Percentiles rank a stretch among this genome's conserved stretches.
These are phyloP conservation scores for Tetrahymena borealis DNA, from an alignment of 73 alveolate genomes.

Conservation along the genomic window DNA sequence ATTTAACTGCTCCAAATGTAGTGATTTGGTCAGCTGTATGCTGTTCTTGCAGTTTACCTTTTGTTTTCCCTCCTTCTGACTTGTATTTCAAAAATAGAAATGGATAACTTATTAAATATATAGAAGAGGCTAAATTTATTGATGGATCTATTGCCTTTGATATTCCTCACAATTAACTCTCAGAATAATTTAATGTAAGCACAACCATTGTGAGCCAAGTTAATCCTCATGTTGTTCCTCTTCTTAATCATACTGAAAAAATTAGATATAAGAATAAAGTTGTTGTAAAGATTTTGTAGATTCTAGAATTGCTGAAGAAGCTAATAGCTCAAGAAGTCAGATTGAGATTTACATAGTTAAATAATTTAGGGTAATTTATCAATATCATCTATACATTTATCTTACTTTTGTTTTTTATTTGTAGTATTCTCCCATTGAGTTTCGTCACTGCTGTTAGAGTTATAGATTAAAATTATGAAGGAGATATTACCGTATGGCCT, in stretches of 20 bases:
- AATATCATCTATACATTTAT: too few species aligned
- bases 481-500: conserved; percentile 67
- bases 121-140: conserved; percentile 33
- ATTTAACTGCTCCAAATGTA: conserved; percentile 69
- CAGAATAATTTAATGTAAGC: conserved; percentile 64
- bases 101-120: conserved; percentile 50
- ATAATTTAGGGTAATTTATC: neutral
- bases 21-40: conserved; percentile 62
- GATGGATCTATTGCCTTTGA: conserved; percentile 70
- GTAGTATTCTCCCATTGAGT: neutral
- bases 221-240: conserved; percentile 65
- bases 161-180: conserved; percentile 60
- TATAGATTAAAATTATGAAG: conserved; percentile 45
- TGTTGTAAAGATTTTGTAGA: neutral
- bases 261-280: conserved; percentile 3
- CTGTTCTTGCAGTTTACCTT: conserved; percentile 62
- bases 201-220: conserved; percentile 56
- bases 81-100: conserved; percentile 46
- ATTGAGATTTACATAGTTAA: neutral
- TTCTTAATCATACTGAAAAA: conserved; percentile 50
- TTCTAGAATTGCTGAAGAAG: neutral
- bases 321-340: neutral
- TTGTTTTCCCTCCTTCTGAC: conserved; percentile 57
- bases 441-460: conserved; percentile 4
- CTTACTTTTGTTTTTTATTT: neutral